These are phyloP conservation scores for Trifolium fragiferum DNA, from an alignment of 306 rosid genomes.

Conservation along the genomic window DNA sequence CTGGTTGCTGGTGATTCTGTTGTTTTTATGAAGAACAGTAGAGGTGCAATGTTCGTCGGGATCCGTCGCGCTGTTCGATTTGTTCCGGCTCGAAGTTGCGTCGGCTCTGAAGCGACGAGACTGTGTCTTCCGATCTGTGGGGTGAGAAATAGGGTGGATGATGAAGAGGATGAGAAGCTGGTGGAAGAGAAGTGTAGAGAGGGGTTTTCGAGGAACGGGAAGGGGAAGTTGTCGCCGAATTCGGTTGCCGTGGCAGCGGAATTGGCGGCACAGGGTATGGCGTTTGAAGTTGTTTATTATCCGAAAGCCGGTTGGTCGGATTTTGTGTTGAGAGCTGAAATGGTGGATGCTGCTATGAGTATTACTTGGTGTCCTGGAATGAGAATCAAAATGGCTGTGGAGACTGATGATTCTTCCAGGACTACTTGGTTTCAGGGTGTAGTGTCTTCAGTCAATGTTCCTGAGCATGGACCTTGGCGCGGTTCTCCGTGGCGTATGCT, in stretches of 20 bases:
- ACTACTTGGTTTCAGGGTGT: slow-evolving; percentile 71
- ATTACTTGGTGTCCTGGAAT: slow-evolving; percentile 55
- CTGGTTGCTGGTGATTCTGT: slow-evolving; percentile 76
- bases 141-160: slow-evolving; percentile 26
- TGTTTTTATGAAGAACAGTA: slow-evolving; percentile 57
- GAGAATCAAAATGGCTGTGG: slow-evolving; percentile 69
- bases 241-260: slow-evolving; percentile 61
- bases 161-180: slow-evolving; percentile 32
- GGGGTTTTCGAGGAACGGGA: slow-evolving; percentile 49
- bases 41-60: slow-evolving; percentile 56
- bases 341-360: slow-evolving; percentile 56
- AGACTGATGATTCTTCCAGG: slow-evolving; percentile 70
- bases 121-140: slow-evolving; percentile 45
- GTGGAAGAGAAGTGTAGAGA: slow-evolving; percentile 10
- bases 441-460: slow-evolving; percentile 38
- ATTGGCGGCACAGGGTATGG: slow-evolving; percentile 55
- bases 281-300: slow-evolving; percentile 73
- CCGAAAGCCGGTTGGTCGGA: slow-evolving; percentile 69
- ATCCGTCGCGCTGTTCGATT: slow-evolving; percentile 60
- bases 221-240: slow-evolving; percentile 51
- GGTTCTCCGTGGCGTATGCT: slow-evolving; percentile 29
- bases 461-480: slow-evolving; percentile 4
- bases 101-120: slow-evolving; percentile 9
- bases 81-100: background rate
- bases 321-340: slow-evolving; percentile 68